Evolutionary conservation across 371 early-diverging fungal genomes (phyloP), one percentile per base, ranked within the genome.

Genomic region (Lichtheimia hyalospora): DNA sequence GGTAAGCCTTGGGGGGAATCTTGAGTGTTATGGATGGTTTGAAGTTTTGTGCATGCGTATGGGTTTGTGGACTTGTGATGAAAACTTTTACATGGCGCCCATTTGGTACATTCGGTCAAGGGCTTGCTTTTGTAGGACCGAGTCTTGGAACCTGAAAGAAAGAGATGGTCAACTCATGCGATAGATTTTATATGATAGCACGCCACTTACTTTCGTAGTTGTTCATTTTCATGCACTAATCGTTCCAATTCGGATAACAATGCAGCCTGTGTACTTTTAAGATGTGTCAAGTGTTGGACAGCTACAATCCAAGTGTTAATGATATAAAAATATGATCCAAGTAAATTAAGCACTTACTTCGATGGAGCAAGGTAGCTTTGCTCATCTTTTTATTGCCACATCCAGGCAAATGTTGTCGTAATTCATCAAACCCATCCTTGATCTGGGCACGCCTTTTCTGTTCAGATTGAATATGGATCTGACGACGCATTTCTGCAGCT

Each of bases 361-460:
- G 71, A 55, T 76, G 77, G 27, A 84, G 71, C 41, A 84, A 60
- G 20, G 79, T 74, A 48, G 82, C 84, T 61, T 84, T 84, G 61
- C 79, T 79, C 76, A 84, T 80, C 63, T 84, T 82, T 57, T 82
- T 82, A 60, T 75, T 81, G 28, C 73, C 63, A 58, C 79, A 78
- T 51, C 77, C 77, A 44, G 84, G 84, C 41, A 84, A 66, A 43
- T 84, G 81, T 54, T 77, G 72, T 43, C 82, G 77, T 51, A 82
- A 69, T 55, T 81, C 78, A 40, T 84, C 81, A 62, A 84, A 84
- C 0, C 84, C 83, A 70, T 83, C 84, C 54, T 79, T 79, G 55
- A 84, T 84, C 62, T 84, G 82, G 34, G 84, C 84, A 40, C 84
- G 79, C 51, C 84, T 73, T 66, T 81, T 84, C 53, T 84, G 84